These are phyloP conservation scores for Notholithocarpus densiflorus DNA, from an alignment of 306 rosid species.

Conservation along the genomic window DNA sequence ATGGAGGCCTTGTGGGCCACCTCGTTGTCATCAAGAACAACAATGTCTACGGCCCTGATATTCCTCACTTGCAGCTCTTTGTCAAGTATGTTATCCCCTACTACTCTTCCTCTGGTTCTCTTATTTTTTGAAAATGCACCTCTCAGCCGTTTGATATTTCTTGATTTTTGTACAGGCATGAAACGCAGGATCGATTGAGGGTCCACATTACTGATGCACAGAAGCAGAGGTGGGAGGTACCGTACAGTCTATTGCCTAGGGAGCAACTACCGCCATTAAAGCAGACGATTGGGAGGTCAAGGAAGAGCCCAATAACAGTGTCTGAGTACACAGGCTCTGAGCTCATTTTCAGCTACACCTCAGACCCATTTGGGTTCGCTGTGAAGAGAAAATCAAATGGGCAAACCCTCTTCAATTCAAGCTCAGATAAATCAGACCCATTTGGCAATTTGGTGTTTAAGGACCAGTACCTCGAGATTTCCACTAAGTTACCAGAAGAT, in stretches of 20 bases:
- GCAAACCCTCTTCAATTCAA: slow-evolving; percentile 63
- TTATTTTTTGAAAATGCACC: not conserved
- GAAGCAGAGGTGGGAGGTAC: slow-evolving; percentile 91
- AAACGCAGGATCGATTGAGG: slow-evolving; percentile 74
- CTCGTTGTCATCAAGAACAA: slow-evolving; percentile 55
- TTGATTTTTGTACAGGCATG: slow-evolving; percentile 51
- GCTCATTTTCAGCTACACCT: slow-evolving; percentile 59
- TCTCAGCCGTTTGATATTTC: not conserved
- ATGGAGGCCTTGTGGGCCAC: slow-evolving; percentile 66
- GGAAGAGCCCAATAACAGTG: slow-evolving; percentile 35
- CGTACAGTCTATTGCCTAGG: slow-evolving; percentile 75
- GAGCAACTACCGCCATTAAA: slow-evolving; percentile 58
- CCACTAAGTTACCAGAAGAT: slow-evolving; percentile 69
- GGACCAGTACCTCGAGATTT: slow-evolving; percentile 92
- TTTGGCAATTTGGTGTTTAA: slow-evolving; percentile 66
- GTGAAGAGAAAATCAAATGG: slow-evolving; percentile 81
- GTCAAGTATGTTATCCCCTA: slow-evolving; percentile 50
- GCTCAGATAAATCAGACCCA: slow-evolving; percentile 49
- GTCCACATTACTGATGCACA: slow-evolving; percentile 78
- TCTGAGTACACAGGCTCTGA: slow-evolving; percentile 66
- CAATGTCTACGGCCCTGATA: slow-evolving; percentile 72
- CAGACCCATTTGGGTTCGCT: slow-evolving; percentile 75
- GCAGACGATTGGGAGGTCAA: slow-evolving; percentile 37
- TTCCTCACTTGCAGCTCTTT: slow-evolving; percentile 66
- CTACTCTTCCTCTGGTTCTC: no score